Conservation (phyloP, 2,329 filamentous ascomycete species). For the Daldinia sp. region DNA sequence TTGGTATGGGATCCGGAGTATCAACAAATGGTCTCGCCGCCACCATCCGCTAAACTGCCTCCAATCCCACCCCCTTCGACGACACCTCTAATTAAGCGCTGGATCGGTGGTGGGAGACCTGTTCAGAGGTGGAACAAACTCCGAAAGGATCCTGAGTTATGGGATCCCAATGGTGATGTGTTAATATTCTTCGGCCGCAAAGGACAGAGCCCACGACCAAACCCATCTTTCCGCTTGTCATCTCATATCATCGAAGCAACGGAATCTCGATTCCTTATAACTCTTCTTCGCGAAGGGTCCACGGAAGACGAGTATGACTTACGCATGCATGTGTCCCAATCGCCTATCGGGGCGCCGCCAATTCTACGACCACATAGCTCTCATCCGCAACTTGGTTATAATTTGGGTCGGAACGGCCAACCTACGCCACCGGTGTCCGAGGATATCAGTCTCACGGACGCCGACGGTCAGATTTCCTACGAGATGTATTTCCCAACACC, state of each 20-base stretch:
- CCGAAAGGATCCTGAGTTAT: slow-evolving; percentile 70
- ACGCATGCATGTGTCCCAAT: slow-evolving; percentile 56
- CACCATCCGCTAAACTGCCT: slow-evolving; percentile 59
- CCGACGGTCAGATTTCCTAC: slow-evolving; percentile 68
- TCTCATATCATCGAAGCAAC: slow-evolving; percentile 70
- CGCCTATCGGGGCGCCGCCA: slow-evolving; percentile 57
- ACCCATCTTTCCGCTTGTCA: slow-evolving; percentile 68
- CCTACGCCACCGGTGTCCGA: slow-evolving; percentile 62
- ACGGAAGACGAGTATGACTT: slow-evolving; percentile 59
- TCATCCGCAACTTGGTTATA: slow-evolving; percentile 46
- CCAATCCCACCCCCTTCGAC: slow-evolving; percentile 54
- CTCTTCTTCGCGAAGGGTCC: slow-evolving; percentile 65
- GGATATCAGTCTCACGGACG: slow-evolving; percentile 56
- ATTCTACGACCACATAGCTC: slow-evolving; percentile 55
- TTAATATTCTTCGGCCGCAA: slow-evolving; percentile 66
- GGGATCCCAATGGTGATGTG: slow-evolving; percentile 71
- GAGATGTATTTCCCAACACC: slow-evolving; percentile 74
- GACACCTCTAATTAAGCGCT: slow-evolving; percentile 62
- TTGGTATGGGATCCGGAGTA: slow-evolving; percentile 45
- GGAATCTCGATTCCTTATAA: slow-evolving; percentile 66
- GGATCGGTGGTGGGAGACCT: slow-evolving; percentile 63
- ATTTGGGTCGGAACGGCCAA: slow-evolving; percentile 51
- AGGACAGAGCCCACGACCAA: slow-evolving; percentile 58
- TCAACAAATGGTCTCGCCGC: slow-evolving; percentile 52
- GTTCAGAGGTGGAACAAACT: slow-evolving; percentile 68